These are phyloP conservation scores for Leccinum subtestaceum DNA, from an alignment of 768 basidiomycete species.

Conservation along the genomic window DNA sequence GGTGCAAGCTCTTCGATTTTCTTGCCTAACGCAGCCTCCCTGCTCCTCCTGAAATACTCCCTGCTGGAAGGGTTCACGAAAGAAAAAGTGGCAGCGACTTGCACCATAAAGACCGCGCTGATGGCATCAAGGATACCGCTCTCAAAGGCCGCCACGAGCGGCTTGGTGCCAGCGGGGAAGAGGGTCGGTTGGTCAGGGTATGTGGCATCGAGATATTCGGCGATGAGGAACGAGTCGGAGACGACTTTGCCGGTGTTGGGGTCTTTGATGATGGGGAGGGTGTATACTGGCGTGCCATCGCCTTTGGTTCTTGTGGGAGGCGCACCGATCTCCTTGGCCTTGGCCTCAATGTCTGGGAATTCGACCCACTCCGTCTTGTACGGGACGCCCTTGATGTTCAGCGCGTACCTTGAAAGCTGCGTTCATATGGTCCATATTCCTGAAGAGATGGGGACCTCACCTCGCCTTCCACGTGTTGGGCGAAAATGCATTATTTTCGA, in stretches of 20 bases:
- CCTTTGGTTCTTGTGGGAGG: slow-evolving; percentile 27
- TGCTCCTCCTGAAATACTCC: slow-evolving; percentile 33
- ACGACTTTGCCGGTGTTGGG: slow-evolving; percentile 30
- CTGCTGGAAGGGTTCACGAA: slow-evolving; percentile 29
- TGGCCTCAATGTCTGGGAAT: slow-evolving; percentile 38
- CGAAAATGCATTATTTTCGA: slow-evolving; percentile 35
- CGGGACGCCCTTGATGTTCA: slow-evolving; percentile 41
- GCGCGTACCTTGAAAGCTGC: slow-evolving; percentile 27
- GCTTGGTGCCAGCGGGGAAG: no score
- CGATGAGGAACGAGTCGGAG: no score
- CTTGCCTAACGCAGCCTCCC: slow-evolving; percentile 32
- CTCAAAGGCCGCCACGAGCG: no score
- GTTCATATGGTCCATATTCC: not conserved
- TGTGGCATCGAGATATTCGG: no score
- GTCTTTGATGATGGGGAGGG: slow-evolving; percentile 43
- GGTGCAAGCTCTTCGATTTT: slow-evolving; percentile 38
- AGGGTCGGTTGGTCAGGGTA: no score
- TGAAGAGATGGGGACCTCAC: slow-evolving; percentile 21
- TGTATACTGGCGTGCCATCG: slow-evolving; percentile 37
- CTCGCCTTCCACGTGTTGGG: slow-evolving; percentile 47
- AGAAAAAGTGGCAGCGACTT: slow-evolving; percentile 7
- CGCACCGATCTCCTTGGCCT: slow-evolving; percentile 33
- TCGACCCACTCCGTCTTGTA: slow-evolving; percentile 45
- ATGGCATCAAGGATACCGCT: not conserved
- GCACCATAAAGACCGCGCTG: slow-evolving; percentile 8